These are phyloP conservation scores for Nelumbo lutea DNA, from an alignment of 164 flowering plant genomes.

Conservation along the genomic window DNA sequence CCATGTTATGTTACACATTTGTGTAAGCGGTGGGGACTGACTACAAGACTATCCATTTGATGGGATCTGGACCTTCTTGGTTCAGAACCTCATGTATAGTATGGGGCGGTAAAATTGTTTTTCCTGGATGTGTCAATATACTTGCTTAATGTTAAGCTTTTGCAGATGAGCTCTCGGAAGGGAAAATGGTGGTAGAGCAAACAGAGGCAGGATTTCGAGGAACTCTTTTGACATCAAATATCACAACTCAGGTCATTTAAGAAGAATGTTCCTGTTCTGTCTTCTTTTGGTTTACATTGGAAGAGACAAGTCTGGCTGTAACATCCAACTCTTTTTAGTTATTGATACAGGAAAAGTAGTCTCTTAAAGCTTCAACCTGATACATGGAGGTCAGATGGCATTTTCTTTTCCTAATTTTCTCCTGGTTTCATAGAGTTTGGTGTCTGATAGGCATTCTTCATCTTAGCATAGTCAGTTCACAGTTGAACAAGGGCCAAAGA, in stretches of 20 bases:
- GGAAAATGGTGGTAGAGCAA: slow-evolving; percentile 44
- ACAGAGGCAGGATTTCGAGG: slow-evolving; percentile 88
- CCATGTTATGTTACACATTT: background rate
- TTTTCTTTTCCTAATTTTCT: background rate
- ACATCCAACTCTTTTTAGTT: slow-evolving; percentile 1
- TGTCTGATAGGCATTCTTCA: background rate
- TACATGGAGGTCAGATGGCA: background rate
- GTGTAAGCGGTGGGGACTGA: too few species aligned
- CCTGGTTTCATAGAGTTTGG: background rate
- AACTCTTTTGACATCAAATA: slow-evolving; percentile 67
- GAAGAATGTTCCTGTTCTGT: slow-evolving; percentile 6
- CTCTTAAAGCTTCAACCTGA: background rate
- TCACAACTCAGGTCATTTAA: slow-evolving; percentile 44
- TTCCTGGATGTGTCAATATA: too few species aligned
- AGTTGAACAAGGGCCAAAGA: too few species aligned
- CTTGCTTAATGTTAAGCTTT: slow-evolving; percentile 3
- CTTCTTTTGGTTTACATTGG: background rate
- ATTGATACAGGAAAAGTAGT: background rate
- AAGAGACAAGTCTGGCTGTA: background rate
- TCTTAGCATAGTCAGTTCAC: too few species aligned
- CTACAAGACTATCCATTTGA: too few species aligned
- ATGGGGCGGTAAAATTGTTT: too few species aligned
- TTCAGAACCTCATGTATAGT: too few species aligned
- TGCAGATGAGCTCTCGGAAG: slow-evolving; percentile 73
- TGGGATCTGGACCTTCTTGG: too few species aligned